Conservation (phyloP, 2,329 filamentous ascomycete species). For the Talaromyces pinophilus region DNA sequence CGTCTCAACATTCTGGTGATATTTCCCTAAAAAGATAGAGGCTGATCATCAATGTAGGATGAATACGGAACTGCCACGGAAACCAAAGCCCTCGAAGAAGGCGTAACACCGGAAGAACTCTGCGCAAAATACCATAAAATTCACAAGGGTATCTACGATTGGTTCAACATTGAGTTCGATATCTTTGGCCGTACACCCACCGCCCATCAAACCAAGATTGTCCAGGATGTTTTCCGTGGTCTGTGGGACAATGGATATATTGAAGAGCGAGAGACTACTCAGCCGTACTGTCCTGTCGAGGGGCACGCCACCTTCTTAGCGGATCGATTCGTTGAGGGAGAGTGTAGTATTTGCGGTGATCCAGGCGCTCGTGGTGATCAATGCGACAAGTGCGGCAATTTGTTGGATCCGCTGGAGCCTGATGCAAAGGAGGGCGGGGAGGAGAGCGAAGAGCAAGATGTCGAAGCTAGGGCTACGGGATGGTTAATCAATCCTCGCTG, state of each 20-base stretch:
- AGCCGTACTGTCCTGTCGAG: conserved; percentile 78
- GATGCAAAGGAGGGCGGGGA: conserved; percentile 20
- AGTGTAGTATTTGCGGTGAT: conserved; percentile 57
- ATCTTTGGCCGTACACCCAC: conserved; percentile 94
- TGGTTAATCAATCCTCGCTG: conserved; percentile 77
- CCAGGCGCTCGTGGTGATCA: conserved; percentile 72
- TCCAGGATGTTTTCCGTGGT: conserved; percentile 84
- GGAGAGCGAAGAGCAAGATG: conserved; percentile 20
- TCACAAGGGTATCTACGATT: conserved; percentile 88
- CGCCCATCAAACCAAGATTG: conserved; percentile 83
- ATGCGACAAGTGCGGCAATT: conserved; percentile 72
- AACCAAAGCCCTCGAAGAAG: conserved; percentile 89
- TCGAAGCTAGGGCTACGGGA: conserved; percentile 25
- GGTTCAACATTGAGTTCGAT: conserved; percentile 95
- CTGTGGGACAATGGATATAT: conserved; percentile 87
- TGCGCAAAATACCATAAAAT: conserved; percentile 92
- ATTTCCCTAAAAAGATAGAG: too few species aligned
- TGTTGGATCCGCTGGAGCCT: conserved; percentile 68
- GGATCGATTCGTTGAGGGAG: conserved; percentile 66
- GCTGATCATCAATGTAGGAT: conserved; percentile 49
- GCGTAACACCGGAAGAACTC: conserved; percentile 76
- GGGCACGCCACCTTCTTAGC: conserved; percentile 66
- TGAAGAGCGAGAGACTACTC: conserved; percentile 80
- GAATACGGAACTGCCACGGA: conserved; percentile 96
- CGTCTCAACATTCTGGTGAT: too few species aligned